A percentile compares a stretch with the other conserved stretches of the same genome.
phyloP scores from a whole-genome alignment of 2,329 filamentous ascomycete genomes.

The Fusarium odoratissimum region DNA sequence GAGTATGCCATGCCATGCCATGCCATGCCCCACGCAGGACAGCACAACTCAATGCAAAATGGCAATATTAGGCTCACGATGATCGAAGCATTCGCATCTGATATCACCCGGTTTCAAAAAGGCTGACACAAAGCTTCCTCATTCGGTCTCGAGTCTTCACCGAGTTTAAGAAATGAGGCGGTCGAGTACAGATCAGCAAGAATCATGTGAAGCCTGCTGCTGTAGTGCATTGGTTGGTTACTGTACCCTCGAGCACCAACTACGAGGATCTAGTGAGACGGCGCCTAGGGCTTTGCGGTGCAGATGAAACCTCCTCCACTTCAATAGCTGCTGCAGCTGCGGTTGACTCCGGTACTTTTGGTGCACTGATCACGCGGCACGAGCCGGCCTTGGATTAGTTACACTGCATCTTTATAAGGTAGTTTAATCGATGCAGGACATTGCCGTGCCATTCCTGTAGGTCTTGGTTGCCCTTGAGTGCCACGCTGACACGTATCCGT shows the following conservation, averaged over 20 bases:
- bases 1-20: neutral
- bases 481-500: neutral
- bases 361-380: neutral
- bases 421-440: neutral
- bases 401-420: neutral
- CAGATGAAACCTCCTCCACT: neutral
- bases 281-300: neutral
- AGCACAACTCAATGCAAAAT: neutral
- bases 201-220: neutral
- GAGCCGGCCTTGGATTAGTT: neutral
- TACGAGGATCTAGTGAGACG: neutral
- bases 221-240: neutral
- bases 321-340: neutral
- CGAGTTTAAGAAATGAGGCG: neutral
- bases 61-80: neutral
- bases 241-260: neutral
- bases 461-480: neutral
- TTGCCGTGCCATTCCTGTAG: neutral
- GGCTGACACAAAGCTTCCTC: neutral
- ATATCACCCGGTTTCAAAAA: constrained; percentile 1
- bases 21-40: neutral
- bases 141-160: neutral
- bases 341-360: neutral
- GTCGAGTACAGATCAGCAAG: neutral
- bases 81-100: neutral